Conservation (phyloP, 2,329 filamentous ascomycete genomes). For the Bertia moriformis region DNA sequence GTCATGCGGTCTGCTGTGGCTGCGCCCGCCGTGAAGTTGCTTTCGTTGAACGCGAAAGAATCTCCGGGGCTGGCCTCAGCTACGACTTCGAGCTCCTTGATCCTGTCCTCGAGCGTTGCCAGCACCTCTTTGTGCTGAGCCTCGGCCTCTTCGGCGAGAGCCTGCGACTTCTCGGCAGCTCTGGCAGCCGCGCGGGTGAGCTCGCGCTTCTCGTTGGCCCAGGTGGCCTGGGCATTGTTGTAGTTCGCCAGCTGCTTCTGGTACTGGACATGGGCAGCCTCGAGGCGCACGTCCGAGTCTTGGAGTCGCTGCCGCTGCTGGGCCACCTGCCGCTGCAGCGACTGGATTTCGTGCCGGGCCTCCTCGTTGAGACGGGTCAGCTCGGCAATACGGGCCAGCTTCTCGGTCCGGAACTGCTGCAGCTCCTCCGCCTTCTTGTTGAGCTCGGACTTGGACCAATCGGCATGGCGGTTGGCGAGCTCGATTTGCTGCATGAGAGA, state of each 20-base stretch:
- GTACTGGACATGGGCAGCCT: conserved; percentile 67
- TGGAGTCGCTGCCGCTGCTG: conserved; percentile 68
- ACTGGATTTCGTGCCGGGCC: conserved; percentile 60
- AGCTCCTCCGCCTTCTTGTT: conserved; percentile 80
- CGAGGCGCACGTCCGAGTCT: conserved; percentile 71
- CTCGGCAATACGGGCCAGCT: conserved; percentile 75
- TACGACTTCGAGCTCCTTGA: conserved; percentile 72
- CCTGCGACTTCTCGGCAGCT: too few relatives aligned
- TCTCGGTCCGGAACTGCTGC: conserved; percentile 85
- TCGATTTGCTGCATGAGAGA: conserved; percentile 82
- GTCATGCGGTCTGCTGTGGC: too few relatives aligned
- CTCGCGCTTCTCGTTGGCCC: too few relatives aligned
- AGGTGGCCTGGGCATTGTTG: too few relatives aligned
- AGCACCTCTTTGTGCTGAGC: too few relatives aligned
- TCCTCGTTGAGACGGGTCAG: conserved; percentile 84
- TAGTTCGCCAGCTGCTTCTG: conserved; percentile 83
- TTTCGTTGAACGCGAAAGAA: too few relatives aligned
- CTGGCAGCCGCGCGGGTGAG: too few relatives aligned
- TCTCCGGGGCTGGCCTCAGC: too few relatives aligned
- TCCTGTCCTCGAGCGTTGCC: too few relatives aligned
- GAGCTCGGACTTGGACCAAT: conserved; percentile 84
- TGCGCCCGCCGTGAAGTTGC: too few relatives aligned
- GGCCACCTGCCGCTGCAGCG: conserved; percentile 65
- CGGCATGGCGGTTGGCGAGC: conserved; percentile 72
- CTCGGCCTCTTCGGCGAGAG: too few relatives aligned